Evolutionary conservation across 495 filamentous ascomycete species (phyloP), one percentile per base, ranked within the genome.

Genomic region (Hypomontagnella monticulosa): DNA sequence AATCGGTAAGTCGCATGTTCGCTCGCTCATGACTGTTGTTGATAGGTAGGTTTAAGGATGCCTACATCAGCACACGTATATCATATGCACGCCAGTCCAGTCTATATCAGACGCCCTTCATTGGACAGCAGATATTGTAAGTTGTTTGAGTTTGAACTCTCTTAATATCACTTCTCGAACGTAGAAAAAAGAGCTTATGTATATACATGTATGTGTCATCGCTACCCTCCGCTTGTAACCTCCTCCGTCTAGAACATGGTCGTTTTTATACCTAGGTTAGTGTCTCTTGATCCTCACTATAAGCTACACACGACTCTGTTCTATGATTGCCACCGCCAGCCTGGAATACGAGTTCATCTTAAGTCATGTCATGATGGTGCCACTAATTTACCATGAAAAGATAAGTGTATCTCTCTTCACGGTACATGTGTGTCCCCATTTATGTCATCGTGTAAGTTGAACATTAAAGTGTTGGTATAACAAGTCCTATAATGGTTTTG

Each of bases 31-130:
- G 27, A 52, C 27, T 49, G 30, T 41, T 58, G 2, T 49, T 64
- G 46, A 64, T 64, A 57, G 53, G 61, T 64, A 57, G 53, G 61
- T 30, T 42, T 14, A 53, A 47, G 40, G 53, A 42, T 52, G 57
- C 37, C 41, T 51, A 57, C 61, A 51, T 63, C 11, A 16, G 32
- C 36, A 40, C 30, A 55, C 52, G 33, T 50, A 52, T 32, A 64
- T 50, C 42, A 41, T 44, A 57, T 52, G 53, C 52, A 41, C 53
- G 48, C 46, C 61, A 53, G 37, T 12, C 53, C 40, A 58, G 47
- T 57, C 38, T 44, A 57, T 55, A 12, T 38, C 33, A 43, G 57
- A 57, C 46, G 51, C 37, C 38, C 34, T 20, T 38, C 37, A 56
- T 61, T 61, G 8, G 43, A 63, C 50, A 42, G 54, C 40, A 44